Evolutionary conservation across 2,329 filamentous ascomycete species (phyloP).

Genomic region (Colletotrichum lini): DNA sequence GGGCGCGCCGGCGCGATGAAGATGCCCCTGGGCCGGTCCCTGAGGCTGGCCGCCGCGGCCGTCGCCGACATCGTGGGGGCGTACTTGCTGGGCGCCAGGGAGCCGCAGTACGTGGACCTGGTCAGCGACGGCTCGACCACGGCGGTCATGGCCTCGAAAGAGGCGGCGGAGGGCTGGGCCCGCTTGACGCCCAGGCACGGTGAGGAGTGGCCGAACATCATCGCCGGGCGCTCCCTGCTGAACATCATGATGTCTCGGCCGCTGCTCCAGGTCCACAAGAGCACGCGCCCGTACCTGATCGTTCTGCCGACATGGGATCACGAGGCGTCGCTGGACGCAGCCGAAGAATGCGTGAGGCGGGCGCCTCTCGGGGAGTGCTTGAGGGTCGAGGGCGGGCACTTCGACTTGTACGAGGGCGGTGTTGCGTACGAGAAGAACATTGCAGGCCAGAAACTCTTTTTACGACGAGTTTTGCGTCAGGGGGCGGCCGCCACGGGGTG

Average conservation of each 20-base stretch:
- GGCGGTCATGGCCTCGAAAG: conserved; percentile 26
- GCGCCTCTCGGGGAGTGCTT: conserved; percentile 29
- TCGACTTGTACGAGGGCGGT: conserved; percentile 26
- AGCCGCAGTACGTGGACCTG: conserved; percentile 30
- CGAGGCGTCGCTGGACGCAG: conserved; percentile 26
- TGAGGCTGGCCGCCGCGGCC: conserved; percentile 24
- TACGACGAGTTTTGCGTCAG: conserved; percentile 13
- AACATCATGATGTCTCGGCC: conserved; percentile 26
- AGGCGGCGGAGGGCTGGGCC: conserved; percentile 29
- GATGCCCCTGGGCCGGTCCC: conserved; percentile 22
- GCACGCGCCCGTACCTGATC: conserved; percentile 21
- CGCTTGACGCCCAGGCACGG: conserved; percentile 18
- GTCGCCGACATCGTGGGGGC: conserved; percentile 12
- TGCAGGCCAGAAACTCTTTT: conserved; percentile 21
- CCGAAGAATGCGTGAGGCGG: conserved; percentile 29
- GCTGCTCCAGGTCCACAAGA: conserved; percentile 27
- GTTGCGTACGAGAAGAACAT: conserved; percentile 30
- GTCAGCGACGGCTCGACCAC: conserved; percentile 30
- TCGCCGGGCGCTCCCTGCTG: conserved; percentile 31
- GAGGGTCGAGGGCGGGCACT: conserved; percentile 26
- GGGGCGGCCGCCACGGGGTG: too few relatives aligned
- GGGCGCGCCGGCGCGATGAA: conserved; percentile 20
- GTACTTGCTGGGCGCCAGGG: background rate
- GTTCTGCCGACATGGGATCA: conserved; percentile 35
- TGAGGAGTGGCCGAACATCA: conserved; percentile 12